Conservation (phyloP, 176 grass and related monocot genomes). For the Rhynchospora tenuis region DNA sequence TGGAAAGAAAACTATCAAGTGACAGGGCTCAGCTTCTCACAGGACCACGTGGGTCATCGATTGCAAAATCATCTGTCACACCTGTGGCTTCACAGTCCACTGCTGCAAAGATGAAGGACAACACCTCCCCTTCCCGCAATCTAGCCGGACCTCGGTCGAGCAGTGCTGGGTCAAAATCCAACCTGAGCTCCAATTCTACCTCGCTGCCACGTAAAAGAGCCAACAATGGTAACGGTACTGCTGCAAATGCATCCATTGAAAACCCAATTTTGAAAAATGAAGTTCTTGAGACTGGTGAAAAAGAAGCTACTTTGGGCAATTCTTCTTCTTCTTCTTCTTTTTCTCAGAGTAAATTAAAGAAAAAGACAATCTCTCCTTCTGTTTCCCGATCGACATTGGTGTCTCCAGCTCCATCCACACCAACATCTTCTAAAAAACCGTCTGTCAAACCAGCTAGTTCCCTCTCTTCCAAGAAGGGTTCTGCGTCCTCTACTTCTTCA, state of each 20-base stretch:
- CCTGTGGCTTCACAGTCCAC: constrained; percentile 2
- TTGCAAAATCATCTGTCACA: constrained; percentile 1
- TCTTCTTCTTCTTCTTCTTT: constrained; percentile 11
- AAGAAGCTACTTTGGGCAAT: neutral
- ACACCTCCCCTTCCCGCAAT: neutral
- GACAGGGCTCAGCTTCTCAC: neutral
- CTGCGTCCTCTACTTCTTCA: constrained; percentile 32
- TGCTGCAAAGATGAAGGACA: constrained; percentile 3
- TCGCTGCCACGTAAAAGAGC: neutral
- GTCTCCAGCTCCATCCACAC: neutral
- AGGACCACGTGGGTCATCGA: neutral
- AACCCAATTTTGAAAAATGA: neutral
- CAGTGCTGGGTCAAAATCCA: neutral
- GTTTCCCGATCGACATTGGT: neutral
- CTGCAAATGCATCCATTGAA: neutral
- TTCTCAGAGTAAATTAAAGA: constrained; percentile 14
- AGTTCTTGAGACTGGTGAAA: neutral
- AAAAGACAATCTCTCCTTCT: neutral
- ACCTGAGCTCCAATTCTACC: constrained; percentile 4
- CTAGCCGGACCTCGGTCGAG: neutral
- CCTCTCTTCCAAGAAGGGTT: constrained; percentile 17
- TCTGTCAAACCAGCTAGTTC: neutral
- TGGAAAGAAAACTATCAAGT: constrained; percentile 10
- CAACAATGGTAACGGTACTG: neutral
- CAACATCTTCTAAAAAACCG: neutral